phyloP scores from a whole-genome alignment of 352 stramenopile genomes.

The Globisporangium barbulae region DNA sequence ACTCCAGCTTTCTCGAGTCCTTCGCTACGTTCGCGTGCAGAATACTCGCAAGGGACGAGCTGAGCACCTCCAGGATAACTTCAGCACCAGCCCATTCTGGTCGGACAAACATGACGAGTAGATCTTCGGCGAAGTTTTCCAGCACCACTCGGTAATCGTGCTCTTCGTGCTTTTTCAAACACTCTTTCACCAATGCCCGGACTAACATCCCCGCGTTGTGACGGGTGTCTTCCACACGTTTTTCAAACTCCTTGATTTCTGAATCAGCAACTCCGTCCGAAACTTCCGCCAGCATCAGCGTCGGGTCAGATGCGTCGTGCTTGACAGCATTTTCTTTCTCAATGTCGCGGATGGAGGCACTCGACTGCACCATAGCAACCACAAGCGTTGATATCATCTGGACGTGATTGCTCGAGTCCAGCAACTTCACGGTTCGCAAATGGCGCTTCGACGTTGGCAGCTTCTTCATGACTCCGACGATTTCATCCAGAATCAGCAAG shows the following conservation, averaged over 20 bases:
- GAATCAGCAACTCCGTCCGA: conserved; percentile 16
- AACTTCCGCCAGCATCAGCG: conserved; percentile 21
- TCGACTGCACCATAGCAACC: conserved; percentile 62
- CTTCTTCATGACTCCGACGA: conserved; percentile 77
- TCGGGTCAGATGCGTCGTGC: conserved; percentile 9
- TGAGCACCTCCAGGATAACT: conserved; percentile 68
- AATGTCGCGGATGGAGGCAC: conserved; percentile 19
- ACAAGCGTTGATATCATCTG: conserved; percentile 74
- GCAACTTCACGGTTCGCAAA: conserved; percentile 65
- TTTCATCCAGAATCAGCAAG: conserved; percentile 55
- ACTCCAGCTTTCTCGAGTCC: conserved; percentile 63
- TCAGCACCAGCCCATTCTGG: conserved; percentile 78
- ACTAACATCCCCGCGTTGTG: conserved; percentile 47
- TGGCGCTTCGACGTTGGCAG: conserved; percentile 69
- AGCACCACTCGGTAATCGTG: conserved; percentile 68
- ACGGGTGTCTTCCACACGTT: conserved; percentile 31
- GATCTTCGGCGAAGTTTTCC: conserved; percentile 82
- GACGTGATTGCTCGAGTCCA: conserved; percentile 40
- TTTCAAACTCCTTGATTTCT: conserved; percentile 15
- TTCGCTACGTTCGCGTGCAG: conserved; percentile 51
- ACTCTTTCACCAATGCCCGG: conserved; percentile 54
- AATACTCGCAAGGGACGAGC: conserved; percentile 60
- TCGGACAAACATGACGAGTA: conserved; percentile 76
- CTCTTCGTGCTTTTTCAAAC: conserved; percentile 82
- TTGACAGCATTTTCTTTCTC: conserved; percentile 9